phyloP scores from a whole-genome alignment of 2,329 filamentous ascomycete genomes.

The Alternaria panax region DNA sequence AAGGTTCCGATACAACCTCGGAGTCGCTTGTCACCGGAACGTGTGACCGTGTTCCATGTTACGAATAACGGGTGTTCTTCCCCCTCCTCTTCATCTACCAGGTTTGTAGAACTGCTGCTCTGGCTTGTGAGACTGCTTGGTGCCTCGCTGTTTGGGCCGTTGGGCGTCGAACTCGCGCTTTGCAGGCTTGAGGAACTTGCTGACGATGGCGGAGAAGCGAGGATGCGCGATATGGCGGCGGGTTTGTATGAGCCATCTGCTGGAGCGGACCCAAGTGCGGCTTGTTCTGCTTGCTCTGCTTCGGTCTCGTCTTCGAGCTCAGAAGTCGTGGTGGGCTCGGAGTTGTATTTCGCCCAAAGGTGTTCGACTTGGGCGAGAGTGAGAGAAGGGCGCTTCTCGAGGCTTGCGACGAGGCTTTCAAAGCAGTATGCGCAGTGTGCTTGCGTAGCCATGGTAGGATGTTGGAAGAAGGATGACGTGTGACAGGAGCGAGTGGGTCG shows the following conservation, averaged over 20 bases:
- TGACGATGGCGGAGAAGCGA: conserved; percentile 53
- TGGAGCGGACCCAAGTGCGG: conserved; percentile 15
- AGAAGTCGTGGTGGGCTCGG: conserved; percentile 25
- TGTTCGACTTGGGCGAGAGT: conserved; percentile 73
- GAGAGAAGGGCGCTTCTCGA: conserved; percentile 73
- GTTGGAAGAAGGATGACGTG: conserved; percentile 1
- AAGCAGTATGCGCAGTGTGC: conserved; percentile 94
- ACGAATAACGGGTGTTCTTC: conserved; percentile 79
- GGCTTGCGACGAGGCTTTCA: conserved; percentile 79
- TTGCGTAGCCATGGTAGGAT: conserved; percentile 74
- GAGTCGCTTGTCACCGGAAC: conserved; percentile 67
- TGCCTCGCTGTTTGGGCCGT: conserved; percentile 50
- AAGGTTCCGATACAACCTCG: conserved; percentile 92
- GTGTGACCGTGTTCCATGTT: conserved; percentile 83
- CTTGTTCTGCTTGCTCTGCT: conserved; percentile 5
- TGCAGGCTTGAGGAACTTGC: conserved; percentile 55
- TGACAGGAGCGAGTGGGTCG: neutral
- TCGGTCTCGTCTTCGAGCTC: conserved; percentile 13
- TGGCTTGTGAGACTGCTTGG: conserved; percentile 55
- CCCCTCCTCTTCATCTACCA: conserved; percentile 43
- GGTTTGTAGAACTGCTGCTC: conserved; percentile 33
- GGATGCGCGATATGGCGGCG: conserved; percentile 55
- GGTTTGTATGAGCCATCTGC: conserved; percentile 45
- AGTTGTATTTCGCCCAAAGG: conserved; percentile 67
- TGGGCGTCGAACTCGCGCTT: conserved; percentile 57